Base-by-base conservation (phyloP, 805 yeast genomes). In the Millerozyma acaciae region DNA sequence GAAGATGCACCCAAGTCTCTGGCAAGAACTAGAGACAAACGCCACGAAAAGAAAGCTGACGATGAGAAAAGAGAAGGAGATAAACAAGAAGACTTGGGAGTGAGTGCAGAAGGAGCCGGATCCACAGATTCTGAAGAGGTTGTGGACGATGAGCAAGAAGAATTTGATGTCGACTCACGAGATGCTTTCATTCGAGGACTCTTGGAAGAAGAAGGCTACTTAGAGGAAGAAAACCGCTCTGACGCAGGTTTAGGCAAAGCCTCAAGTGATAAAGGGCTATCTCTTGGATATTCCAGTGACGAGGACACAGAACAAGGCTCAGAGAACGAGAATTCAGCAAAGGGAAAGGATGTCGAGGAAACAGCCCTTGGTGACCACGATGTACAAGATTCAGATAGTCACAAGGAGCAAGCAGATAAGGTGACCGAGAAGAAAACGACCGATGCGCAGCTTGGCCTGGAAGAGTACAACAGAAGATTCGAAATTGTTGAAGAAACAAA, bases 121-220 rank as follows among this genome's bases (percentile, higher is more conserved):
- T 27, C 16, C 6, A 14, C 20, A 16, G 33, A 18, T 15, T 8
- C 12, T 5, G 28, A 21, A 12, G 26, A 25, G 26, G 26, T 34
- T 2, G 32, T 29, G 8, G 35, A 19, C 4, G 37, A 23, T 5
- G 41, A 31, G 16, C 30, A 28, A 6, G 38, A 31, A 6, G 31
- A 26, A n/a, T 36, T 35, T 9, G 51, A 47, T 10, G 28, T 26
- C 10, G 41, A 40, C 10, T 47, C 40, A 8, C 31, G 29, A 13
- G 37, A 41, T 6, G 38, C 35, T 10, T 42, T 47, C 16, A 32
- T 51, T 5, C 25, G 32, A 19, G 34, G 46, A n/a, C 23, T 51
- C 14, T 33, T 51, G 10, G 28, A 33, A 28, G 53, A 51, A 27
- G 53, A 48, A 31, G 55, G 53, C 3, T 40, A 37, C 19, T 28